Conservation (phyloP, 129 eudicot species). For the Artemisia argyi region DNA sequence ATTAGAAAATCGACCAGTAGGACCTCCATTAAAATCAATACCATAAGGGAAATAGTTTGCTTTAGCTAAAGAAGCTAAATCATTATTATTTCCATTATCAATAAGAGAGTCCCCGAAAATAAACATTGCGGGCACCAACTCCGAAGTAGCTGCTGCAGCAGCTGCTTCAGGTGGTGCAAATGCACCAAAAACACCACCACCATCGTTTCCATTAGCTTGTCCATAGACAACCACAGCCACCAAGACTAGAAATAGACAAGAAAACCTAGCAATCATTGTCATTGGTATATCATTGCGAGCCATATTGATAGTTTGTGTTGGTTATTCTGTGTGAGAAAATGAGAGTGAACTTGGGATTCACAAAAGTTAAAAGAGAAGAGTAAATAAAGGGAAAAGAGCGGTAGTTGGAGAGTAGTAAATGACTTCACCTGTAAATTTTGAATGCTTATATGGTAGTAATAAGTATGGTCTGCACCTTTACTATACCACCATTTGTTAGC, state of each 20-base stretch:
- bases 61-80: slow-evolving; percentile 78
- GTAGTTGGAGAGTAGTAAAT: slow-evolving; percentile 41
- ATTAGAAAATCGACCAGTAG: slow-evolving; percentile 86
- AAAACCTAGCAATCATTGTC: slow-evolving; percentile 9
- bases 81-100: slow-evolving; percentile 85
- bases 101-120: slow-evolving; percentile 87
- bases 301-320: slow-evolving; percentile 10
- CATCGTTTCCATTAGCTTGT: slow-evolving; percentile 27
- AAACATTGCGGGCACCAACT: slow-evolving; percentile 89
- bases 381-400: slow-evolving; percentile 34
- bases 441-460: slow-evolving; percentile 26
- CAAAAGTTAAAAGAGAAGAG: slow-evolving; percentile 20
- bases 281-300: background rate
- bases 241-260: slow-evolving; percentile 12
- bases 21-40: slow-evolving; percentile 72
- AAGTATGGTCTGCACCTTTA: slow-evolving; percentile 19
- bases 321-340: slow-evolving; percentile 20
- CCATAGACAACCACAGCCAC: background rate
- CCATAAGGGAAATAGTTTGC: slow-evolving; percentile 93
- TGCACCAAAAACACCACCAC: slow-evolving; percentile 24
- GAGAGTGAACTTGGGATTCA: slow-evolving; percentile 30
- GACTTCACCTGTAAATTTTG: slow-evolving; percentile 39
- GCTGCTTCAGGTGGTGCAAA: slow-evolving; percentile 23
- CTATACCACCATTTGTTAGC: slow-evolving; percentile 23
- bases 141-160: slow-evolving; percentile 24